Base-by-base conservation (phyloP, 164 flowering plant genomes). In the Cinnamomum micranthum region DNA sequence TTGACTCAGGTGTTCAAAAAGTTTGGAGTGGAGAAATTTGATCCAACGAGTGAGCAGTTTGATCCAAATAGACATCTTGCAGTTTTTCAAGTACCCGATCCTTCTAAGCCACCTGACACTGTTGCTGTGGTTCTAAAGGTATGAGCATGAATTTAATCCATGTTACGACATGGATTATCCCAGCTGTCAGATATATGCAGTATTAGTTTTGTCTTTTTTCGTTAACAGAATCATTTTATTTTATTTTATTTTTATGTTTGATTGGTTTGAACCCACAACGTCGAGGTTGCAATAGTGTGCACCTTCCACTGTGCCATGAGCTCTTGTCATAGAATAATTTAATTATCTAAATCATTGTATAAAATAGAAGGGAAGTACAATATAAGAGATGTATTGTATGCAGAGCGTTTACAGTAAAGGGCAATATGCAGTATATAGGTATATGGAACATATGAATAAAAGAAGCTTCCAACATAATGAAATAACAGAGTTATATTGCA, bases 21-120 rank as follows among this genome's bases (percentile, higher is more conserved):
- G 80, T 85, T 75, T 77, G 97, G 97, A 31, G 75, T 94, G 15
- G 92, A 90, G 77, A 91, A 89, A 73, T 89, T 75, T 81, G 90
- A 92, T 75, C 86, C 96, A 22, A 67, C 70, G n/a, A 80, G 89
- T 80, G 98, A 94, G 81, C 86, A 85, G 68, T 94, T 94, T 84
- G 96, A 94, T 83, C 98, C 97, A 52, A 77, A 90, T 68, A 89
- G 87, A 81, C 98, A 92, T 77, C 84, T 88, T 83, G 98, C 98
- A 2, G 86, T 85, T 13, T 92, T 90, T 79, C 92, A 92, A 85
- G 78, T 90, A 22, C 91, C 93, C 7, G 97, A 94, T 86, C 71
- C 69, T 80, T 85, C 96, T 13, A 94, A 92, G 85, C 90, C 93
- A 66, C 80, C 91, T 27, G 97, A 89, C 70, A 88, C 83, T 68